phyloP scores from a whole-genome alignment of 2,329 filamentous ascomycete species.

The Pseudogymnoascus sp. region DNA sequence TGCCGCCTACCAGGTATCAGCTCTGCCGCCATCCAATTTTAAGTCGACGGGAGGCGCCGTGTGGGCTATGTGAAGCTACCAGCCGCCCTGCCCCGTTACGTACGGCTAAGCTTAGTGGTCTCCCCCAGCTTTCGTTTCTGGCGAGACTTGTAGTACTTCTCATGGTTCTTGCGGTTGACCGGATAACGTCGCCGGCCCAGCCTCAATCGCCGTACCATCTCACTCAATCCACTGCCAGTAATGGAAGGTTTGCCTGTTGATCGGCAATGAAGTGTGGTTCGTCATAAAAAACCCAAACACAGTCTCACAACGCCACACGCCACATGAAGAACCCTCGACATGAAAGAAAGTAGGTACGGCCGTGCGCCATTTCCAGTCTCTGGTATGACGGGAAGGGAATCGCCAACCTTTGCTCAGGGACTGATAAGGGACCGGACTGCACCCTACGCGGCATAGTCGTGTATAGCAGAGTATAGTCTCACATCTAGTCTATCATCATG shows the following conservation, averaged over 20 bases:
- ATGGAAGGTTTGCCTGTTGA: not conserved
- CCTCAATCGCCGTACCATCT: not conserved
- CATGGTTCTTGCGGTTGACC: not conserved
- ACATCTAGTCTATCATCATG: not conserved
- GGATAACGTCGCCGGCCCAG: not conserved
- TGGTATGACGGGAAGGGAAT: not conserved
- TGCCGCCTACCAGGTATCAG: not conserved
- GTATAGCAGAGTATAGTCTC: not conserved
- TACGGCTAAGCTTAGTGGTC: not conserved
- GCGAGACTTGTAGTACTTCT: not conserved
- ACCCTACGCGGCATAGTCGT: not conserved
- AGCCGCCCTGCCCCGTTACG: not conserved
- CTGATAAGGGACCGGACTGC: not conserved
- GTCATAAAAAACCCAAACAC: not conserved
- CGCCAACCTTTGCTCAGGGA: not conserved
- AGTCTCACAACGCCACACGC: not conserved
- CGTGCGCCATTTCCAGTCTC: not conserved
- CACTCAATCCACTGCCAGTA: not conserved
- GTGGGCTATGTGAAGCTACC: not conserved
- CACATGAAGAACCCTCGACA: not conserved
- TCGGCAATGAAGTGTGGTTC: not conserved
- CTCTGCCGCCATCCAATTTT: not conserved
- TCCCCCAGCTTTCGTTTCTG: not conserved
- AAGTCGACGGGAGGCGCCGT: not conserved
- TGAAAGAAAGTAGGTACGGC: not conserved